A percentile compares a stretch with the other conserved stretches of the same genome.
Conservation (phyloP, 805 yeast species). For the Candida oleophila region DNA sequence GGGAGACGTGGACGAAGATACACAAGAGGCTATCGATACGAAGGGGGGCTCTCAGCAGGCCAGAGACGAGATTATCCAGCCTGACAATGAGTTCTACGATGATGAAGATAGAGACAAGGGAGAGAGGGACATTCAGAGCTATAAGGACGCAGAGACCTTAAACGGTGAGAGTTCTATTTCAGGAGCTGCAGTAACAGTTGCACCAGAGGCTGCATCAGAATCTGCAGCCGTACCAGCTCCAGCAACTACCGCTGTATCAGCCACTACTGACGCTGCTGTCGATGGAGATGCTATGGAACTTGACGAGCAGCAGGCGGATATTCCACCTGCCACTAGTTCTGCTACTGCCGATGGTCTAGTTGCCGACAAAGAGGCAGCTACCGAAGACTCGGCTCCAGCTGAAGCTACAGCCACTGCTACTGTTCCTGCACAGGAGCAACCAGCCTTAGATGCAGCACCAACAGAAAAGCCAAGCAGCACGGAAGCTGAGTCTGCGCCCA, state of each 20-base stretch:
- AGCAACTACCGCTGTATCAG: conserved; percentile 2
- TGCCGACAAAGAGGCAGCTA: conserved; percentile 1
- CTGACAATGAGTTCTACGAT: conserved; percentile 77
- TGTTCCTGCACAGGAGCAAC: neutral
- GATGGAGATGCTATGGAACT: neutral
- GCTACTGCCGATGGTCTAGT: conserved; percentile 3
- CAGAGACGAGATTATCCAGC: conserved; percentile 69
- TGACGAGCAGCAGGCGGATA: conserved; percentile 1
- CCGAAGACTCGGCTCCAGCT: neutral
- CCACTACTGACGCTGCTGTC: neutral
- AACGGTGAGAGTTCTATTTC: neutral
- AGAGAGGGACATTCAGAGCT: conserved; percentile 25
- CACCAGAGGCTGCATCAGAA: conserved; percentile 2
- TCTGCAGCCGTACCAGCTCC: conserved; percentile 1
- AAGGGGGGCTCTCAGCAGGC: conserved; percentile 89
- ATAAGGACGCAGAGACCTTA: conserved; percentile 6
- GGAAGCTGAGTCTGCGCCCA: neutral
- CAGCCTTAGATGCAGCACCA: neutral
- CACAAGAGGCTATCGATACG: conserved; percentile 75
- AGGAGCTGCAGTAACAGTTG: conserved; percentile 6
- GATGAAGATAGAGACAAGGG: conserved; percentile 50
- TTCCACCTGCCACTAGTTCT: no score
- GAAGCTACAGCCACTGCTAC: neutral
- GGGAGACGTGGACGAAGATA: conserved; percentile 86
- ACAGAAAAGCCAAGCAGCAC: neutral